phyloP scores from a whole-genome alignment of 148 eudicot species.

The Agrostemma githago region DNA sequence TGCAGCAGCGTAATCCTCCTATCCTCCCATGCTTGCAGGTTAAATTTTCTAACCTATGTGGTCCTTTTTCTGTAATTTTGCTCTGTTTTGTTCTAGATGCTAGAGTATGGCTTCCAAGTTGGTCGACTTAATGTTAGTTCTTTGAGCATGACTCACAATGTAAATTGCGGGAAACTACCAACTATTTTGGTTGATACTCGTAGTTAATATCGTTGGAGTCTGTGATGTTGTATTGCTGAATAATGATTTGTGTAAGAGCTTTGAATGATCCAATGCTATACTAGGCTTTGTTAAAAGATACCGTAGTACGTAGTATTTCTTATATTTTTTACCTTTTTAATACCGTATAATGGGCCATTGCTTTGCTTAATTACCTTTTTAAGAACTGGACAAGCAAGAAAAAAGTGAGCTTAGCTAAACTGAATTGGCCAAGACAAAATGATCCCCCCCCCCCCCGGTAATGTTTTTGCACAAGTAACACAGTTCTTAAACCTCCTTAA shows the following conservation, averaged over 20 bases:
- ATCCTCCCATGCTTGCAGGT: constrained; percentile 98
- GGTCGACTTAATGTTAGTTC: background rate
- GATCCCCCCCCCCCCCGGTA: too few species aligned
- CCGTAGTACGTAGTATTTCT: too few species aligned
- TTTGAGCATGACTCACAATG: background rate
- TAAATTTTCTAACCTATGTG: background rate
- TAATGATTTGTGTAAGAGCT: background rate
- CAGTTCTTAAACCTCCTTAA: background rate
- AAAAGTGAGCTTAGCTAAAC: too few species aligned
- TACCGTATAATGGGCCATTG: background rate
- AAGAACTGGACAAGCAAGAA: background rate
- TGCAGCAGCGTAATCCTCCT: constrained; percentile 85
- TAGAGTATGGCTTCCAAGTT: background rate
- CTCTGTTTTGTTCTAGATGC: background rate
- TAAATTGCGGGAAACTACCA: background rate
- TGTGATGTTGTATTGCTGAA: background rate
- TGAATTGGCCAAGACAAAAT: too few species aligned
- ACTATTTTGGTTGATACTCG: background rate
- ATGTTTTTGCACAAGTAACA: background rate
- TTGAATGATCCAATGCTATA: background rate
- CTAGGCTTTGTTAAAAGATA: background rate
- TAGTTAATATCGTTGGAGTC: background rate
- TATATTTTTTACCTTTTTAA: background rate
- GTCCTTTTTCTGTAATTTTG: background rate
- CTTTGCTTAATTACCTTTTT: too few species aligned